Evolutionary conservation across 2,329 filamentous ascomycete genomes (phyloP), one percentile per base, ranked within the genome.

Genomic region (Penicillium italicum): DNA sequence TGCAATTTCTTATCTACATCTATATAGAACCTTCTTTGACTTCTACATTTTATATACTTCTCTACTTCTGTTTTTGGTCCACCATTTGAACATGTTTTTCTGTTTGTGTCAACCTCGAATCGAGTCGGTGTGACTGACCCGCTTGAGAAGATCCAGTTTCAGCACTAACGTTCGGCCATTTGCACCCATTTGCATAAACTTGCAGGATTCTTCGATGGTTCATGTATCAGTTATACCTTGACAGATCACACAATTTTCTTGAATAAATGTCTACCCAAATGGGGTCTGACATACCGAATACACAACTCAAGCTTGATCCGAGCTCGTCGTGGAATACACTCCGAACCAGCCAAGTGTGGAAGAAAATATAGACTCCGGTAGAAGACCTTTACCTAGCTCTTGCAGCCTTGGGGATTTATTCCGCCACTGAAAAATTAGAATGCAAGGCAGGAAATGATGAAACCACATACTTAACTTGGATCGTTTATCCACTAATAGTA

Each of bases 51-150:
- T 18, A 30, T 16, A 14, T 36, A 5, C 4, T 5, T 12, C 38
- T 20, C 20, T 8, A 18, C 47, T 18, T n/a, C 14, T 6, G 3
- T 4, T 31, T 51, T 28, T 18, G 16, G 3, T 36, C 4, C 24
- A 34, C 6, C 4, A 38, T 22, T 16, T n/a, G 47, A 34, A 5
- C 6, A n/a, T 45, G 31, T 36, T 20, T 8, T n/a, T 45, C n/a
- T 8, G 12, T 51, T 37, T 12, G 30, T 45, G 2, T 33, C 24
- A 44, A 34, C 20, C 10, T 40, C 24, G 11, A 38, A 6, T 47
- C 31, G 40, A 55, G 47, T 55, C 53, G 53, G 53, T 55, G 53
- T 55, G 53, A 34, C 44, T n/a, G 44, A 50, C 26, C 53, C 47
- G 33, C 52, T 54, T 44, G 18, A 40, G 44, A 10, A 41, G 28